phyloP scores from a whole-genome alignment of 129 eudicot species.

The Artemisia tridentata region DNA sequence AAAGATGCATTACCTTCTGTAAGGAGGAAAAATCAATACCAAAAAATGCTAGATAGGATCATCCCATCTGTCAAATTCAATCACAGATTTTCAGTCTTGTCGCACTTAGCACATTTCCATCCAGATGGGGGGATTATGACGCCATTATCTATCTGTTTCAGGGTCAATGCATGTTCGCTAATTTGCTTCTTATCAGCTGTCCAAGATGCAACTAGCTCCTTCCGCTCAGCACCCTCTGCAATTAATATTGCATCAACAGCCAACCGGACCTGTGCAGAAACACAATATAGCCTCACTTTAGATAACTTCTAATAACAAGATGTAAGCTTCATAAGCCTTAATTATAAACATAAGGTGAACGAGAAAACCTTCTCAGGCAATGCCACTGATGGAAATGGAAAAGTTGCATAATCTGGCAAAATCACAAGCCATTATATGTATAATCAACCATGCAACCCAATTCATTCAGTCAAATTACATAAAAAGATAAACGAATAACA shows the following conservation, averaged over 20 bases:
- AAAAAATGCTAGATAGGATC: too few species aligned
- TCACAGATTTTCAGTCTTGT: conserved; percentile 93
- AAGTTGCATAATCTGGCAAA: conserved; percentile 60
- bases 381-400: conserved; percentile 84
- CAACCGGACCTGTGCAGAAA: conserved; percentile 61
- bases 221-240: conserved; percentile 90
- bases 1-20: too few species aligned
- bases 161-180: conserved; percentile 69
- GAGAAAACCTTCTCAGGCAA: conserved; percentile 68
- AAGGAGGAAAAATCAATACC: too few species aligned
- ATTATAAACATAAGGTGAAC: background rate
- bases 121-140: conserved; percentile 80
- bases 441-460: conserved; percentile 1
- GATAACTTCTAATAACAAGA: background rate
- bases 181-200: conserved; percentile 75
- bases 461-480: background rate
- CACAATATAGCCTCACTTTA: conserved; percentile 8
- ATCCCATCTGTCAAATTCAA: conserved; percentile 86
- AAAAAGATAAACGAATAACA: background rate
- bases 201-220: conserved; percentile 94
- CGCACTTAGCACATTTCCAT: conserved; percentile 91
- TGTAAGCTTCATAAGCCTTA: background rate
- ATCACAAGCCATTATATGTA: conserved; percentile 34
- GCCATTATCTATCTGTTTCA: conserved; percentile 74
- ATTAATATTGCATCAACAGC: conserved; percentile 81